Conservation (phyloP, 441 rosid species). For the Corymbia calophylla region DNA sequence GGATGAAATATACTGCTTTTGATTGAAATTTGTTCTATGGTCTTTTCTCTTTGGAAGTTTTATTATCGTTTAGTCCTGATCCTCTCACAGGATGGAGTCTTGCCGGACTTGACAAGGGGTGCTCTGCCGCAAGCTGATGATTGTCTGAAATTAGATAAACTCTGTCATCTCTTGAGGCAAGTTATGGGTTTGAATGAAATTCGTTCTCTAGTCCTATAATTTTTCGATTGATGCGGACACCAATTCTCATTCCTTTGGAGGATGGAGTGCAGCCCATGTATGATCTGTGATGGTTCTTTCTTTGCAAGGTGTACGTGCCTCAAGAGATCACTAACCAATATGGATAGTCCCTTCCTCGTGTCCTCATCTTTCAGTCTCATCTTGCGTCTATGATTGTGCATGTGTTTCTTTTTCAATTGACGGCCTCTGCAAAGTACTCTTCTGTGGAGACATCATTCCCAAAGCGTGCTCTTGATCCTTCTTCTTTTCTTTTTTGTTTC, state of each 20-base stretch:
- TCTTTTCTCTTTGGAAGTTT: neutral
- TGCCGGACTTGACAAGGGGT: neutral
- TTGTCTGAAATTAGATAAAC: neutral
- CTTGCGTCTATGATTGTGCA: too few species aligned
- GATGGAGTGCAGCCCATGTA: too few species aligned
- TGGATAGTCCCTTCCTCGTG: too few species aligned
- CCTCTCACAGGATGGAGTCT: neutral
- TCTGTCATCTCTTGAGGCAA: neutral
- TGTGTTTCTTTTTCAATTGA: too few species aligned
- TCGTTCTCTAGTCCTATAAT: neutral
- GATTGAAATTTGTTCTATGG: neutral
- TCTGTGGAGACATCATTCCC: too few species aligned
- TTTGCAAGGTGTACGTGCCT: too few species aligned
- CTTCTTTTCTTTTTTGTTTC: too few species aligned
- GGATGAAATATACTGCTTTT: neutral
- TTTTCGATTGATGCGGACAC: neutral
- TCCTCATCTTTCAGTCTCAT: too few species aligned
- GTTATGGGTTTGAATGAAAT: neutral
- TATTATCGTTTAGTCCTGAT: neutral
- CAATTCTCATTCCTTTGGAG: neutral
- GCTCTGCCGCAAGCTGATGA: accelerated
- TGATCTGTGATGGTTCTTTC: too few species aligned
- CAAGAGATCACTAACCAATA: too few species aligned
- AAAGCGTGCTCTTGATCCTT: too few species aligned
- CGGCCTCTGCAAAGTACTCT: too few species aligned